A percentile compares a stretch with the other conserved stretches of the same genome.
These are phyloP conservation scores for Arctium minus DNA, from an alignment of 129 eudicot species.

Conservation along the genomic window DNA sequence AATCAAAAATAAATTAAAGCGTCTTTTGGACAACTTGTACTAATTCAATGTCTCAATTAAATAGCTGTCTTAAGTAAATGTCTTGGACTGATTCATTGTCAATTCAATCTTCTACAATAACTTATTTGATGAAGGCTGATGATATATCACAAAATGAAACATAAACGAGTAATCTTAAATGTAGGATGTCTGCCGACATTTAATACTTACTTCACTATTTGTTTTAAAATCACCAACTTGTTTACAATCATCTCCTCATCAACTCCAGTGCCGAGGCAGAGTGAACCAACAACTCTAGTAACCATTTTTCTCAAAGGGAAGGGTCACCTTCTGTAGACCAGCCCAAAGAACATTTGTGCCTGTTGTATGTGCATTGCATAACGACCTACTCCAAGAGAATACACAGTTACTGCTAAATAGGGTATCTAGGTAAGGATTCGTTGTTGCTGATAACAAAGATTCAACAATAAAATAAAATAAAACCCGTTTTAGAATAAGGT, in stretches of 20 bases:
- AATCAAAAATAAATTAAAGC: not conserved
- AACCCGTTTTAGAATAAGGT: not conserved
- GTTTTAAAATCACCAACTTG: conserved; percentile 21
- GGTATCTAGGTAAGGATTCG: not conserved
- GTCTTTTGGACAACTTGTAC: not conserved
- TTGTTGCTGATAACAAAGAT: not conserved
- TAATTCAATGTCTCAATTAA: not conserved
- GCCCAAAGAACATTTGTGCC: conserved; percentile 86
- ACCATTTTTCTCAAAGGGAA: conserved; percentile 82
- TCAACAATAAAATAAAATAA: not conserved
- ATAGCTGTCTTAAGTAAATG: not conserved
- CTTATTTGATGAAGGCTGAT: not conserved
- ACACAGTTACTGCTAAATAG: not conserved
- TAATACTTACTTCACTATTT: not conserved
- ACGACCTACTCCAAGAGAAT: conserved; percentile 36
- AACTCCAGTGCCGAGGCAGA: conserved; percentile 59
- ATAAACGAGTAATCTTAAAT: not conserved
- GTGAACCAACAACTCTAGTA: conserved; percentile 76
- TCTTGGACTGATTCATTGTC: not conserved
- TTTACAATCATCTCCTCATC: conserved; percentile 58
- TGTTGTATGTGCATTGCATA: conserved; percentile 76
- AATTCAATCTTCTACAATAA: not conserved
- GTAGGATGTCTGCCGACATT: not conserved
- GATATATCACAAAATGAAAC: not conserved
- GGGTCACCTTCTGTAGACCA: conserved; percentile 69